Base-by-base conservation (phyloP, 129 eudicot species). In the Pulicaria dysenterica region DNA sequence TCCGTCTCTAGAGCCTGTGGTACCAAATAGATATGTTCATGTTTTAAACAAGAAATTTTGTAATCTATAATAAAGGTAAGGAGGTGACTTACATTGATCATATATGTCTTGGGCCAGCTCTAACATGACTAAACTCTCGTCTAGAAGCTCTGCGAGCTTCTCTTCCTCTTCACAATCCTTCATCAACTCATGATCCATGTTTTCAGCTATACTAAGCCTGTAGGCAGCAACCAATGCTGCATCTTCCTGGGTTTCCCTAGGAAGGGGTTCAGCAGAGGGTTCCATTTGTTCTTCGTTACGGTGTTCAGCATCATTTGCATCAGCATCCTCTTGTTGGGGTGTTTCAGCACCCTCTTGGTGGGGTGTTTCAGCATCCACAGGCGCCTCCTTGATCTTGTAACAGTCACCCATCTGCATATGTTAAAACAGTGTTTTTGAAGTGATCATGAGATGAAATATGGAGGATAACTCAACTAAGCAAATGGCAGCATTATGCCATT, bases 171-270 rank as follows among this genome's bases (percentile, higher is more conserved):
- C 40, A 70, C 40, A 53, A 39, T 2, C 42, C 53, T 53, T 11
- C 16, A 7, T 10, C 17, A 55, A 37, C 48, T 4, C 8, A 6
- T 38, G 39, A 40, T 41, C 50, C 39, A 5, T 1, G 40, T 2
- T 53, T 54, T 10, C 64, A 16, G 53, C 64, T 7, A 10, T 5
- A 54, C 12, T 14, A 58, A 70, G 51, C 40, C 3, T 9, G 40
- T 1, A 17, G 48, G 61, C 73, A 54, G 42, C 40, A 55, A 9
- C 24, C 5, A 5, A 53, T 39, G 64, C 53, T 3, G 61, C 41
- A 51, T 70, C 51, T 54, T 70, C 58, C 57, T 4, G 8, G 49
- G 73, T 67, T 67, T 67, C 45, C 36, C 34, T 37, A 34, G 59
- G 42, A 49, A 36, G 3, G 45, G 60, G 48, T 68, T 64, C 54